These are phyloP conservation scores for Claviceps paspali DNA, from an alignment of 2,329 filamentous ascomycete species.

Conservation along the genomic window DNA sequence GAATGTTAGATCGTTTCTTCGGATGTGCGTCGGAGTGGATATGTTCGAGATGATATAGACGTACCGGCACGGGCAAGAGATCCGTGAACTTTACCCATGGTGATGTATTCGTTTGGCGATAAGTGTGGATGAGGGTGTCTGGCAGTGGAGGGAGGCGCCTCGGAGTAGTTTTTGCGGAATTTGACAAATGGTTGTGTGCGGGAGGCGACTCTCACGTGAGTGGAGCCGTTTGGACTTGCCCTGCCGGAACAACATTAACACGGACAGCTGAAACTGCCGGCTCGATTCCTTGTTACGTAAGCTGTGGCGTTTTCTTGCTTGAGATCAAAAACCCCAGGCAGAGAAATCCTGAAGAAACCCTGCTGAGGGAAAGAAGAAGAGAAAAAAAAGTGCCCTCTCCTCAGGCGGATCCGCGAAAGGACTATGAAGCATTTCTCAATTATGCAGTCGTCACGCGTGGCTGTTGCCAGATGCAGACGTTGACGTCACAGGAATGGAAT, in stretches of 20 bases:
- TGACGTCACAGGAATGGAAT: slow-evolving; percentile 3
- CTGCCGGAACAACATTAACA: slow-evolving; percentile 17
- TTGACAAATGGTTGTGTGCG: slow-evolving; percentile 24
- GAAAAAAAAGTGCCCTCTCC: no score
- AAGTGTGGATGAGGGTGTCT: slow-evolving; percentile 20
- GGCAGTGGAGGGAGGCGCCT: slow-evolving; percentile 9
- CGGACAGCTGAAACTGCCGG: not conserved
- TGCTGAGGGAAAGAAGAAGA: no score
- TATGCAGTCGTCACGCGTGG: no score
- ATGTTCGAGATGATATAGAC: no score
- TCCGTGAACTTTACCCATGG: slow-evolving; percentile 88
- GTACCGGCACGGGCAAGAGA: slow-evolving; percentile 72
- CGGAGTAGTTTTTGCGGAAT: slow-evolving; percentile 20
- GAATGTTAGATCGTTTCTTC: not conserved
- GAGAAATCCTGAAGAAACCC: no score
- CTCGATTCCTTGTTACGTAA: slow-evolving; percentile 1
- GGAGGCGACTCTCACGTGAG: slow-evolving; percentile 22
- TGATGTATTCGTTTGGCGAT: slow-evolving; percentile 28
- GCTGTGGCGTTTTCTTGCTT: not conserved
- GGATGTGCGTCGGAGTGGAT: no score
- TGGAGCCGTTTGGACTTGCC: slow-evolving; percentile 13
- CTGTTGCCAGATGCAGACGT: not conserved
- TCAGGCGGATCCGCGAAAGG: no score
- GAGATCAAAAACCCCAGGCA: no score
- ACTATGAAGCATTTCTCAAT: no score